Evolutionary conservation across 768 basidiomycete genomes (phyloP), one percentile per base, ranked within the genome.

Genomic region (Leccinum pellstonianum): DNA sequence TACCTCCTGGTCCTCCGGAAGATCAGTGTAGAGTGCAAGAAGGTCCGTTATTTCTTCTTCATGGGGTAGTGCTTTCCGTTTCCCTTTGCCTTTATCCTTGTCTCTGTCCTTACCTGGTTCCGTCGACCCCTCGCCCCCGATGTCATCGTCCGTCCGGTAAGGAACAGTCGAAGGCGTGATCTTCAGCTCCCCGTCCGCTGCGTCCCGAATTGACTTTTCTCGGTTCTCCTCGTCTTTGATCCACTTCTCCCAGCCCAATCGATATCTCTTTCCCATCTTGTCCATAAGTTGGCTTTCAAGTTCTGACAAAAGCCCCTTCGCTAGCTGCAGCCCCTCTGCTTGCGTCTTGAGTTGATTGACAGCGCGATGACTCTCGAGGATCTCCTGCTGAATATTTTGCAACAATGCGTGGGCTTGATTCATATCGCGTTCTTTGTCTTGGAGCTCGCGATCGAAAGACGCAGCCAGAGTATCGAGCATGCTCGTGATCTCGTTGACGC

Each of bases 191-290:
- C 89, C 90, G 54, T 81, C 81, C 1, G 84, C 81, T 2, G 79
- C 83, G 43, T 84, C 84, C 52, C 87, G 82, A 63, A 92, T 85
- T 2, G 73, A 72, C 61, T 79, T 83, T 75, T 96, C 93, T 27
- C 95, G 81, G 35, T 77, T 77, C 69, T 92, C 89, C 76, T 98
- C 92, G 58, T 90, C 89, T 64, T 86, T 86, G 21, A 91, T 76
- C 95, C 96, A 98, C 66, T 90, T 91, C 71, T 96, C 93, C 88
- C 90, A 98, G 3, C 95, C 96, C 25, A 89, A 69, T 53, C 91
- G 82, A 76, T 93, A 93, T 63, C 90, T 80, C 66, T 82, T 82
- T 19, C 87, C 90, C 86, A 97, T 92, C 75, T 90, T 93, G 7
- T 76, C 77, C 27, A 81, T 75, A 31, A 98, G 75, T 61, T 86